A percentile compares a stretch with the other conserved stretches of the same genome.
phyloP scores from a whole-genome alignment of 169 alveolate species.

The Cyclospora cayetanensis region DNA sequence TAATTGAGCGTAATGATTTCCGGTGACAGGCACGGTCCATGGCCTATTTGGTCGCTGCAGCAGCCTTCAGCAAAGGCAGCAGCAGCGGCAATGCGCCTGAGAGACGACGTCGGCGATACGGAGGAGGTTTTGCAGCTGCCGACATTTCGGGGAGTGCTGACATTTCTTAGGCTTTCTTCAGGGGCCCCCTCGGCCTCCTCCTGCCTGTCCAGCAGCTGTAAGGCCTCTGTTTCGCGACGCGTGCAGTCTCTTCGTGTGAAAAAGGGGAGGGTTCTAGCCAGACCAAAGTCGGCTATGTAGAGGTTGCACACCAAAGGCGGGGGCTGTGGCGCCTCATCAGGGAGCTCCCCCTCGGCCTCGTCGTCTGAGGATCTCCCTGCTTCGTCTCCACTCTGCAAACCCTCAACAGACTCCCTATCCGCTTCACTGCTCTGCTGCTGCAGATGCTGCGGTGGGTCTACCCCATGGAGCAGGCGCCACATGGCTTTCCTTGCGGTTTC shows the following conservation, averaged over 20 bases:
- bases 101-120: neutral
- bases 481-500: neutral
- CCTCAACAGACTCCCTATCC: neutral
- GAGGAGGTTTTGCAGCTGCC: neutral
- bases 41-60: neutral
- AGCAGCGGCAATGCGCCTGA: neutral
- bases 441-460: neutral
- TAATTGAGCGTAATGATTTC: slow-evolving; percentile 95
- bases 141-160: neutral
- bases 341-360: neutral
- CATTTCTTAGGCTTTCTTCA: neutral
- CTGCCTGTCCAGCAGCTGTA: neutral
- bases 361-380: neutral
- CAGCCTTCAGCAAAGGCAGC: neutral
- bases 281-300: slow-evolving; percentile 88
- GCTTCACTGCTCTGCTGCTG: neutral
- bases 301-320: slow-evolving; percentile 31
- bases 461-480: neutral
- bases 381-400: neutral
- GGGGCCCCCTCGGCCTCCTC: neutral
- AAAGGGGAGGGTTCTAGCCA: slow-evolving; percentile 88
- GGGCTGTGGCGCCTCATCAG: neutral
- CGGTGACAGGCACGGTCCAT: slow-evolving; percentile 69
- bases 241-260: neutral
- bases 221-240: neutral